These are phyloP conservation scores for Trichoderma cornu-damae DNA, from an alignment of 2,329 filamentous ascomycete genomes.

Conservation along the genomic window DNA sequence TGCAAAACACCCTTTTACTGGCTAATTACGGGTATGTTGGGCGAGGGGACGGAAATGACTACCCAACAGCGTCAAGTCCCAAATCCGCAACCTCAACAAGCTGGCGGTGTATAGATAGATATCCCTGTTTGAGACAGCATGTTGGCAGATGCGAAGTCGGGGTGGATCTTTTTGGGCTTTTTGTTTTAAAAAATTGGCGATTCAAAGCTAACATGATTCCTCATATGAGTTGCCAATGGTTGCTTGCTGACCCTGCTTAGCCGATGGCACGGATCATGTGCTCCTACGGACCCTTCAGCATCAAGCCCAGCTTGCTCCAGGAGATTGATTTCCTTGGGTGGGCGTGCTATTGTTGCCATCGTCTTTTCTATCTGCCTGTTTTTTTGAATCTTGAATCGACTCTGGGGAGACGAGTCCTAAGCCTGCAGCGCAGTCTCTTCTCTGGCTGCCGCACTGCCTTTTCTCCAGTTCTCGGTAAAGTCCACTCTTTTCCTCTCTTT, in stretches of 20 bases:
- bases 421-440: constrained; percentile 57
- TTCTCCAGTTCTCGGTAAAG: constrained; percentile 48
- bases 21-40: background rate
- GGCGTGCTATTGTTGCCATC: background rate
- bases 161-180: background rate
- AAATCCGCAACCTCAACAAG: background rate
- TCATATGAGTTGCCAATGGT: background rate
- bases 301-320: background rate
- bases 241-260: constrained; percentile 2
- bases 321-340: background rate
- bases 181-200: background rate
- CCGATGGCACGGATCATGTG: background rate
- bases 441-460: constrained; percentile 52
- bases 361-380: background rate
- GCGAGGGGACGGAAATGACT: background rate
- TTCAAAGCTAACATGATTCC: background rate
- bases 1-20: constrained; percentile 16
- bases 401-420: constrained; percentile 25
- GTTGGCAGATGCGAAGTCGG: background rate
- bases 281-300: background rate
- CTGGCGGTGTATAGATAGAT: background rate
- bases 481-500: constrained; percentile 49
- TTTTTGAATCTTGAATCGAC: background rate
- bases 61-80: background rate
- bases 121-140: background rate